A percentile compares a stretch with the other conserved stretches of the same genome.
These are phyloP conservation scores for Suillus sp. DNA, from an alignment of 768 basidiomycete species.

Conservation along the genomic window DNA sequence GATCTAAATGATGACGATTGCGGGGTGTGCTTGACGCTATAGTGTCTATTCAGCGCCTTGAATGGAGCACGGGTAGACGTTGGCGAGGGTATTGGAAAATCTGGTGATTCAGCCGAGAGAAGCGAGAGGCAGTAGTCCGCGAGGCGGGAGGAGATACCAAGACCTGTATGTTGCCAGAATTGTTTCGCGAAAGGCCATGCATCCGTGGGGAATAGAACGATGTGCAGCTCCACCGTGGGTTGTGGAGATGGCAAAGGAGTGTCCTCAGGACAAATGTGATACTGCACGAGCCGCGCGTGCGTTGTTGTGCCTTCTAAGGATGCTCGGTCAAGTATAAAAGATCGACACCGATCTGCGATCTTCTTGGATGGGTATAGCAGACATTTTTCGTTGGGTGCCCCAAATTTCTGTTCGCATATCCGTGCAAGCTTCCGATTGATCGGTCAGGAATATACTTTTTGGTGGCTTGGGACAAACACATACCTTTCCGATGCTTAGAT, in stretches of 20 bases:
- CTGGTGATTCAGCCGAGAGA: constrained; percentile 44
- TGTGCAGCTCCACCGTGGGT: constrained; percentile 63
- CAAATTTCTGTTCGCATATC: constrained; percentile 81
- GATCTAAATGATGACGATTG: constrained; percentile 16
- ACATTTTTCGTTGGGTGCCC: constrained; percentile 66
- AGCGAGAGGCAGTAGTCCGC: constrained; percentile 82
- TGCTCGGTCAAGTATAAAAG: constrained; percentile 64
- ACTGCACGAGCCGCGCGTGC: constrained; percentile 63
- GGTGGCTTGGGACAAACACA: constrained; percentile 22
- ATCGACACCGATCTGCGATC: constrained; percentile 73
- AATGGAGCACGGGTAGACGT: constrained; percentile 34
- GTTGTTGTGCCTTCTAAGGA: constrained; percentile 43
- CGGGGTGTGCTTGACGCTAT: constrained; percentile 39
- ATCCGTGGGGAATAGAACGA: constrained; percentile 72
- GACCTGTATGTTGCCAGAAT: constrained; percentile 96
- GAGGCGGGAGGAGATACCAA: constrained; percentile 85
- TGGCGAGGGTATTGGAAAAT: constrained; percentile 28
- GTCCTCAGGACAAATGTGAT: constrained; percentile 68
- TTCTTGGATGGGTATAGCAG: constrained; percentile 77
- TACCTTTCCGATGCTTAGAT: constrained; percentile 83
- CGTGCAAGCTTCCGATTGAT: constrained; percentile 61
- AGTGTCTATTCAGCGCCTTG: constrained; percentile 61
- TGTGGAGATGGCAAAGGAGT: constrained; percentile 23
- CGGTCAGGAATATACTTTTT: not conserved
- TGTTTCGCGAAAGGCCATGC: constrained; percentile 72